phyloP scores from a whole-genome alignment of 805 yeast genomes.

The Hermanozyma aechmeae region DNA sequence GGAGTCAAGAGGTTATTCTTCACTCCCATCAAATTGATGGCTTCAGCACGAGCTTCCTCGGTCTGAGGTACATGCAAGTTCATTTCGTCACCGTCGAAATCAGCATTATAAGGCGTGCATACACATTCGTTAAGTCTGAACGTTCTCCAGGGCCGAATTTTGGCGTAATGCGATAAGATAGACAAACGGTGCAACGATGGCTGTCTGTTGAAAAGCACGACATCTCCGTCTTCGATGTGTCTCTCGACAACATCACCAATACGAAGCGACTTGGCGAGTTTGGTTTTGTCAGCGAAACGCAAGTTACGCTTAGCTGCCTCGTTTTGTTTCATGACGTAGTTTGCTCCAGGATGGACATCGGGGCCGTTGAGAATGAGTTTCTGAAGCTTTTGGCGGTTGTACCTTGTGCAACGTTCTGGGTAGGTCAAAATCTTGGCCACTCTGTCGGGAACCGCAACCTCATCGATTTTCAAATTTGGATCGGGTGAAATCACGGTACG shows the following conservation, averaged over 20 bases:
- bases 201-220: slow-evolving; percentile 92
- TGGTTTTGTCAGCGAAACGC: slow-evolving; percentile 76
- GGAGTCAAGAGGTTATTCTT: slow-evolving; percentile 92
- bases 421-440: slow-evolving; percentile 93
- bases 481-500: slow-evolving; percentile 98
- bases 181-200: slow-evolving; percentile 95
- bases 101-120: slow-evolving; percentile 98
- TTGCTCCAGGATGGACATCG: slow-evolving; percentile 90
- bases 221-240: slow-evolving; percentile 94
- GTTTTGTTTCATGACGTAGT: slow-evolving; percentile 72
- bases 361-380: slow-evolving; percentile 77
- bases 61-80: slow-evolving; percentile 98
- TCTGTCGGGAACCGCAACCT: slow-evolving; percentile 96
- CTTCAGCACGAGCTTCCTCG: slow-evolving; percentile 97
- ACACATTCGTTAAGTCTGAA: slow-evolving; percentile 97
- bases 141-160: slow-evolving; percentile 96
- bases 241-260: slow-evolving; percentile 94
- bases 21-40: slow-evolving; percentile 97
- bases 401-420: slow-evolving; percentile 89
- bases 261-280: slow-evolving; percentile 64
- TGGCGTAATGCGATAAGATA: slow-evolving; percentile 91
- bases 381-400: slow-evolving; percentile 73
- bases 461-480: slow-evolving; percentile 89
- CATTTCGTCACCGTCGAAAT: slow-evolving; percentile 99
- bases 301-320: slow-evolving; percentile 83